Conservation (phyloP, 2,329 filamentous ascomycete species). For the Colletotrichum sp. region DNA sequence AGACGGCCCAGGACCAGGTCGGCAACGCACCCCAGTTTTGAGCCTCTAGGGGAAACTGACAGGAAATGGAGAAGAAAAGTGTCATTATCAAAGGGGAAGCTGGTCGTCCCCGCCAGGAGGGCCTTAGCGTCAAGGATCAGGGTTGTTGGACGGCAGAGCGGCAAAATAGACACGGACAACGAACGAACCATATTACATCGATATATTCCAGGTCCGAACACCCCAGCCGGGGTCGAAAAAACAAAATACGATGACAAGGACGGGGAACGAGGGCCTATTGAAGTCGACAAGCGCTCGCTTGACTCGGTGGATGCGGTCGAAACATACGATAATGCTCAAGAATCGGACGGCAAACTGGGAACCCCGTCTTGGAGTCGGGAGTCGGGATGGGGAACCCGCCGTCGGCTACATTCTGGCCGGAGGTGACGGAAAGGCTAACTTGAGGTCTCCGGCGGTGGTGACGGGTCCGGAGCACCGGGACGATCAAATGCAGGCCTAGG, state of each 20-base stretch:
- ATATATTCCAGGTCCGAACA: not conserved
- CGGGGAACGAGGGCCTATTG: not conserved
- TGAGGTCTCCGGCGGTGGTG: not conserved
- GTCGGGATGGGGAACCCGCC: not conserved
- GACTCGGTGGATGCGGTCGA: not conserved
- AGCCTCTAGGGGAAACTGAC: not conserved
- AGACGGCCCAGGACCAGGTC: not conserved
- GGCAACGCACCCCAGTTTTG: not conserved
- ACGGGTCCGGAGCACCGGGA: constrained; percentile 8
- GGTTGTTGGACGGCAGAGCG: not conserved
- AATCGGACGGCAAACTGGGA: not conserved
- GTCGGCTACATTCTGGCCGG: not conserved
- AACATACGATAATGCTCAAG: constrained; percentile 2
- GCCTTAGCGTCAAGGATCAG: constrained; percentile 6
- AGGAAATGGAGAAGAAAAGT: not conserved
- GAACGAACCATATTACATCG: not conserved
- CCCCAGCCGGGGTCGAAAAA: not conserved
- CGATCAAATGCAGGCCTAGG: constrained; percentile 10
- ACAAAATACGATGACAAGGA: not conserved
- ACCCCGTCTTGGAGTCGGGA: not conserved
- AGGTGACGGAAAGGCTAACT: not conserved
- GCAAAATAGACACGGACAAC: not conserved
- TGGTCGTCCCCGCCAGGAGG: not conserved
- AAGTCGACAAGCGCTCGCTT: not conserved
- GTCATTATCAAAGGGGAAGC: not conserved